Base-by-base conservation (phyloP, 2,329 filamentous ascomycete species). In the Verticillium dahliae region DNA sequence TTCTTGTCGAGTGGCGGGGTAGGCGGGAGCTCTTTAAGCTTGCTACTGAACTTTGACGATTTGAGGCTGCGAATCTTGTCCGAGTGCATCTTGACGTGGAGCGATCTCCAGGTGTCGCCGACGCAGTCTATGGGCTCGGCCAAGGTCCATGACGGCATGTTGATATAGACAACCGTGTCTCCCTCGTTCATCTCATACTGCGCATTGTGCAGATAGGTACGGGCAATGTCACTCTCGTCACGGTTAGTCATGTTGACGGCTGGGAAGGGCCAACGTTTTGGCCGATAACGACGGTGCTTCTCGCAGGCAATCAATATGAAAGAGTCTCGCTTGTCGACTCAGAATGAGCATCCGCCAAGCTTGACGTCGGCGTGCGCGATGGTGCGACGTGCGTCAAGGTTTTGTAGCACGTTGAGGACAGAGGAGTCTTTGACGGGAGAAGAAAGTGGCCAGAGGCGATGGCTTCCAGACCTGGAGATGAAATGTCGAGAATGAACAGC, bases 151-250 rank as follows among this genome's bases (percentile, higher is more conserved):
- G 62, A 68, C 7, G 71, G 75, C 52, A 77, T 75, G 37, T 77
- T 74, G 34, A 84, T 70, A 55, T 80, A 72, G 34, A 82, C 73
- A 7, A 81, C 66, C 0, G 78, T 80, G 60, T 82, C 80, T 6
- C 80, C 80, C 15, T 65, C 58, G 27, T 27, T 64, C 14, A 67
- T 56, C 37, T 67, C 64, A 10, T 54, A 33, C 61, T 65, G 45
- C 65, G 65, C 34, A 63, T 68, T 56, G 60, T 68, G 63, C 57
- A 69, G 11, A 45, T 62, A 57, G 35, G 22, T 63, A 56, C 15
- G 62, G 58, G 34, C 56, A 58, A 56, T 27, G 18, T 52, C 9
- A 18, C 45, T 52, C 45, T 11, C 45, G 45, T 52, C 18, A 18
- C 27, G n/a, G 18, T n/a, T 18, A 11, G 4, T 27, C 45, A 52